Base-by-base conservation (phyloP, 768 basidiomycete species). In the Suillus tomentosus region DNA sequence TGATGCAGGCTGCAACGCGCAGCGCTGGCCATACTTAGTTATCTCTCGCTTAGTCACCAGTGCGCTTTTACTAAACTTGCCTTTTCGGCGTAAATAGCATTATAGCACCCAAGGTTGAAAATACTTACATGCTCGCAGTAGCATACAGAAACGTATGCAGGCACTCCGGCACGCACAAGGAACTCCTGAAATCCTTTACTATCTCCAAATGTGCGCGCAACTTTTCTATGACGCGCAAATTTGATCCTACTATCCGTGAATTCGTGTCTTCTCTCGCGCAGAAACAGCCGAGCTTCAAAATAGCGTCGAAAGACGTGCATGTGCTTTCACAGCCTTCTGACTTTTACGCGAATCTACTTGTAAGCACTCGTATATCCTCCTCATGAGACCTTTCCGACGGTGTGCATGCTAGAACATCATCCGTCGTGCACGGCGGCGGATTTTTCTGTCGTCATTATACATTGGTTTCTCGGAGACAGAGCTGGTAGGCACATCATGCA, bases 361-460 rank as follows among this genome's bases (percentile, higher is more conserved):
- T 88, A 63, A 65, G 86, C 79, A 24, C 14, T 15, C 62, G n/a
- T 47, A 40, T 40, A 13, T 51, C 40, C 9, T 24, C 14, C n/a
- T 40, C 36, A 13, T 54, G 15, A 34, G 57, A 31, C 24, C 24
- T 27, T 59, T 34, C 31, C 57, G n/a, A 61, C 59, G 56, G 24
- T 15, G 24, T 19, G 9, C n/a, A 1, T 0, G 39, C 3, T 69
- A 96, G 95, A 80, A 85, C 64, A 88, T 94, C 82, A 87, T 99
- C 60, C 78, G 79, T 51, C 81, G 85, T n/a, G 96, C 96, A 0
- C 85, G 87, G 63, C 76, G 80, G 58, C 85, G 95, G 62, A 86
- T 99, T 69, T 92, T 96, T 71, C 82, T 99, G 36, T 97, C 96
- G 0, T 93, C 93, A 1, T 79, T 97, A 13, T 97, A 97, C 74